phyloP scores from a whole-genome alignment of 176 grass and related monocot genomes.

The Miscanthus lutarioriparius region DNA sequence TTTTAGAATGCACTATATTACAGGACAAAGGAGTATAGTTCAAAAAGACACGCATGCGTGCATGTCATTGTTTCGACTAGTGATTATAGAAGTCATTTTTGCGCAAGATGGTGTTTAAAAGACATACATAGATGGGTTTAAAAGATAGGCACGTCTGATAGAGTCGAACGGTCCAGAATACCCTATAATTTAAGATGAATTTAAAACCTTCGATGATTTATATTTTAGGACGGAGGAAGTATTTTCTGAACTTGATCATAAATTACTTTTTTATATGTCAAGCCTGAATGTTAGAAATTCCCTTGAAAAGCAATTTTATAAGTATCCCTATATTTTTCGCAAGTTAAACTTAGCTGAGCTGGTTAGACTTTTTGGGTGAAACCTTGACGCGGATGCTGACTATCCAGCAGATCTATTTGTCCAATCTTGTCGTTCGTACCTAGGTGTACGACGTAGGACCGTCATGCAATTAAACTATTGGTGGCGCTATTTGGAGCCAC shows the following conservation, averaged over 20 bases:
- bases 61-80: not conserved
- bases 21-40: no score
- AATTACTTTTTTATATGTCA: not conserved
- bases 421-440: not conserved
- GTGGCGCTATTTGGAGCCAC: not conserved
- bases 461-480: not conserved
- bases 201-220: no score
- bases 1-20: no score
- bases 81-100: not conserved
- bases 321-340: no score
- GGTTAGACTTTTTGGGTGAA: not conserved
- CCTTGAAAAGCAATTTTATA: not conserved
- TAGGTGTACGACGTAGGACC: slow-evolving; percentile 6
- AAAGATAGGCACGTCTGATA: no score
- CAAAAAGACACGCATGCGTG: not conserved
- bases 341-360: no score
- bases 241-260: not conserved
- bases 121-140: not conserved
- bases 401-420: not conserved
- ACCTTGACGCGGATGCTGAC: not conserved
- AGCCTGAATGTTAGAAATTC: not conserved
- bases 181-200: no score
- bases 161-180: no score
- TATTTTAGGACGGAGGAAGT: no score
- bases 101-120: not conserved